A percentile compares a stretch with the other conserved stretches of the same genome.
Evolutionary conservation across 2,329 filamentous ascomycete species (phyloP).

Genomic region (Waltergamsia citrina): DNA sequence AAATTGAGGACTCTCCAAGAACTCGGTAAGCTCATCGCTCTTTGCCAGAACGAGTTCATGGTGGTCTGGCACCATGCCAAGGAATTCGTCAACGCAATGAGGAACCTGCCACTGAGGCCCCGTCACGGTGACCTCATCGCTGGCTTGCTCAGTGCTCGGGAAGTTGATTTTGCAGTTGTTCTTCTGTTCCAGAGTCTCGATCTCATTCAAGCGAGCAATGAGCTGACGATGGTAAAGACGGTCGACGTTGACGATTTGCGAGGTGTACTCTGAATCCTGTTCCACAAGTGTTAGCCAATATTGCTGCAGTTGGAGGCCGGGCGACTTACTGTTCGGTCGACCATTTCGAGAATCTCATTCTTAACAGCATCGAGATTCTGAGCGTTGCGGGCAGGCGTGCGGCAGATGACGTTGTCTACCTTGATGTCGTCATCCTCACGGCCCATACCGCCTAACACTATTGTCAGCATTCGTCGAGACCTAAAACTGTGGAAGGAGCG

Average conservation of each 20-base stretch:
- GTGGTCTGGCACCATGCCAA: constrained; percentile 96
- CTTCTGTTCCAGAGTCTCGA: constrained; percentile 94
- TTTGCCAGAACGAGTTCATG: constrained; percentile 83
- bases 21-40: constrained; percentile 66
- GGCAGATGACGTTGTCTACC: constrained; percentile 97
- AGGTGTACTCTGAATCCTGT: constrained; percentile 91
- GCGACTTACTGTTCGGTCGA: constrained; percentile 72
- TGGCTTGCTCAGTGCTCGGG: constrained; percentile 93
- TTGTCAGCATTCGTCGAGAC: too few species aligned
- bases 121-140: constrained; percentile 90
- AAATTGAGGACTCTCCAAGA: constrained; percentile 75
- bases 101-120: constrained; percentile 98
- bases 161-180: constrained; percentile 99
- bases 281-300: background rate
- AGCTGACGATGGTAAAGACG: constrained; percentile 92
- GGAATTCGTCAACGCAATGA: constrained; percentile 88
- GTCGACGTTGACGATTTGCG: constrained; percentile 87
- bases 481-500: background rate
- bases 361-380: constrained; percentile 96
- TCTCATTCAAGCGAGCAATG: constrained; percentile 76
- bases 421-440: constrained; percentile 98
- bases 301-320: background rate
- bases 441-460: constrained; percentile 49
- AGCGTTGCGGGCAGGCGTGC: constrained; percentile 91
- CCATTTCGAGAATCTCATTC: constrained; percentile 99